phyloP scores from a whole-genome alignment of 2,329 filamentous ascomycete genomes.

The Fusarium tricinctum region DNA sequence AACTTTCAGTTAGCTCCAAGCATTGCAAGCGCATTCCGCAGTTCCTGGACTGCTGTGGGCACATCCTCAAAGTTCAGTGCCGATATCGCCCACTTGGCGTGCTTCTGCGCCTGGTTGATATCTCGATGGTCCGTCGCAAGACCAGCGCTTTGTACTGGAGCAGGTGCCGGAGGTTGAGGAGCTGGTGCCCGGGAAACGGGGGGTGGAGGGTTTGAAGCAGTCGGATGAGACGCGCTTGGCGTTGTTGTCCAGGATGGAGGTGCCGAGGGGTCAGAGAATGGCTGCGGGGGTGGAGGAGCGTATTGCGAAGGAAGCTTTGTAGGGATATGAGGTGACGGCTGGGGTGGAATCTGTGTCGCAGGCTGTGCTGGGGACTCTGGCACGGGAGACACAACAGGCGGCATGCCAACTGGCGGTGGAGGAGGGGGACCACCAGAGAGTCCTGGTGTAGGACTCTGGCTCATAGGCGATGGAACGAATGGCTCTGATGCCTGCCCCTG shows the following conservation, averaged over 20 bases:
- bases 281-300: constrained; percentile 43
- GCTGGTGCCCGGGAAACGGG: constrained; percentile 34
- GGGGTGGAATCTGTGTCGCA: constrained; percentile 47
- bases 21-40: constrained; percentile 78
- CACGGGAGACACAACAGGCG: constrained; percentile 28
- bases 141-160: constrained; percentile 19
- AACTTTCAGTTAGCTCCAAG: constrained; percentile 69
- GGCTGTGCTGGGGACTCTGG: constrained; percentile 30
- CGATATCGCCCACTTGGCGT: constrained; percentile 96
- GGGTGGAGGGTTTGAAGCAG: constrained; percentile 42
- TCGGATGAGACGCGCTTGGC: constrained; percentile 42
- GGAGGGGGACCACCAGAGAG: constrained; percentile 42
- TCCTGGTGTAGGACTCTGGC: constrained; percentile 48
- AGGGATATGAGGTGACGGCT: constrained; percentile 50
- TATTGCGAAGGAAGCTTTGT: constrained; percentile 46
- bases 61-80: constrained; percentile 98
- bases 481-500: constrained; percentile 42
- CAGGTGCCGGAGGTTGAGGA: constrained; percentile 29
- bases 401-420: constrained; percentile 33
- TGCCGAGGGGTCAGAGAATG: constrained; percentile 36
- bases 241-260: constrained; percentile 44
- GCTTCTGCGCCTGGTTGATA: constrained; percentile 88
- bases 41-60: constrained; percentile 86
- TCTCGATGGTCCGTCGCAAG: constrained; percentile 62
- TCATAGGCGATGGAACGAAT: constrained; percentile 55